Base-by-base conservation (phyloP, 495 filamentous ascomycete species). In the Platismatia glauca region DNA sequence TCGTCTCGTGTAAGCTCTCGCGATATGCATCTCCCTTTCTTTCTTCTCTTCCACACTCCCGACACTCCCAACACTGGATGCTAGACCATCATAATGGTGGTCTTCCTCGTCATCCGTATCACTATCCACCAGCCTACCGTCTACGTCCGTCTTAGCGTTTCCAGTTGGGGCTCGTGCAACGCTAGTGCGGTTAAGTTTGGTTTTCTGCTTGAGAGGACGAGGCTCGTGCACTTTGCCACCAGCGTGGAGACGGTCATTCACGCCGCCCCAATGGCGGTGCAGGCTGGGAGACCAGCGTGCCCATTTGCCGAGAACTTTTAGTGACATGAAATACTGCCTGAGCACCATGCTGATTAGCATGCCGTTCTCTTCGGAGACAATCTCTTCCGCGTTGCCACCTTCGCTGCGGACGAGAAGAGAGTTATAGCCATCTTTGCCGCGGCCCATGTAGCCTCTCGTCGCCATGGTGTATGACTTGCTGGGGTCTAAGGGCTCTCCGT, bases 301-400 rank as follows among this genome's bases (percentile, higher is more conserved):
- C 91, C 91, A 95, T 66, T 80, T 79, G 4, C 88, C 86, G 58
- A 95, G 71, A 0, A 91, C 84, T 62, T 89, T 90, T 22, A 95
- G 75, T 15, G 84, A 86, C 78, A 93, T 82, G 70, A 96, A 95
- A 68, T 95, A 95, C 71, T 95, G 91, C 6, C 91, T 83, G 29
- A 96, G 76, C 63, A 96, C 85, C 63, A 84, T 89, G 65, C 85
- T 88, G 65, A 95, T 89, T 34, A 96, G 73, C 7, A 95, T 82
- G 11, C 91, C 91, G 61, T 88, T 90, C 69, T 96, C 91, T 64
- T 95, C 91, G 33, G 80, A 82, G 24, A 96, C 84, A 22, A 95
- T 68, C 69, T 90, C 88, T 67, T 89, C 86, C 4, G 86, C 87
- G 16, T 79, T 71, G 12, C 90, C 91, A 29, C 89, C 89, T 66